A percentile compares a stretch with the other conserved stretches of the same genome.
Evolutionary conservation across 106 monocot species (phyloP).

Genomic region (Cymbidium sinense): DNA sequence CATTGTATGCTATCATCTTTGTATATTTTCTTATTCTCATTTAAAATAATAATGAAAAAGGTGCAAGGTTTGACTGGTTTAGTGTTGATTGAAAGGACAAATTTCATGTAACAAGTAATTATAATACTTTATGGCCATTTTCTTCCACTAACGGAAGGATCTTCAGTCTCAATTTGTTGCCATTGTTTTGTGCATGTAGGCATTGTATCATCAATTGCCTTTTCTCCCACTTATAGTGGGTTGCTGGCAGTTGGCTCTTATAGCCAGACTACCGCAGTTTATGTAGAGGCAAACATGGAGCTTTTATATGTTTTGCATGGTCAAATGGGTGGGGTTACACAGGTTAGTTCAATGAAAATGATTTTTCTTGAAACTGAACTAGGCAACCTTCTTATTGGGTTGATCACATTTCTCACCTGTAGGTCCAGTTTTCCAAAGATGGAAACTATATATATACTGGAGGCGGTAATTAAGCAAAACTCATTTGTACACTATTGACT

Average conservation of each 20-base stretch:
- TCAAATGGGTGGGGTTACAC: constrained; percentile 92
- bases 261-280: constrained; percentile 75
- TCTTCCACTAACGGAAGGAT: background rate
- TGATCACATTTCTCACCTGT: constrained; percentile 13
- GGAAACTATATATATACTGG: constrained; percentile 93
- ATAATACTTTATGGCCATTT: background rate
- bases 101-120: background rate
- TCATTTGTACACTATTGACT: background rate
- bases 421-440: constrained; percentile 91
- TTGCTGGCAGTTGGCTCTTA: constrained; percentile 89
- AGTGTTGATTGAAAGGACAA: background rate
- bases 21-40: background rate
- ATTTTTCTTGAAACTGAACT: background rate
- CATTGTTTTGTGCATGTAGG: constrained; percentile 28
- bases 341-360: constrained; percentile 63
- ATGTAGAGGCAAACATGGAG: constrained; percentile 85
- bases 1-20: background rate
- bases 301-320: constrained; percentile 94
- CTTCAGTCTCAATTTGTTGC: background rate
- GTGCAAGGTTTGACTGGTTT: background rate
- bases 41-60: background rate
- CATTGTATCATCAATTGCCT: constrained; percentile 78
- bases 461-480: constrained; percentile 47
- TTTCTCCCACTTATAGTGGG: constrained; percentile 62
- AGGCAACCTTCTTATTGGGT: background rate